Percentiles rank a stretch among this genome's conserved stretches.
These are phyloP conservation scores for Colletotrichum camelliae DNA, from an alignment of 2,329 filamentous ascomycete species.

Conservation along the genomic window DNA sequence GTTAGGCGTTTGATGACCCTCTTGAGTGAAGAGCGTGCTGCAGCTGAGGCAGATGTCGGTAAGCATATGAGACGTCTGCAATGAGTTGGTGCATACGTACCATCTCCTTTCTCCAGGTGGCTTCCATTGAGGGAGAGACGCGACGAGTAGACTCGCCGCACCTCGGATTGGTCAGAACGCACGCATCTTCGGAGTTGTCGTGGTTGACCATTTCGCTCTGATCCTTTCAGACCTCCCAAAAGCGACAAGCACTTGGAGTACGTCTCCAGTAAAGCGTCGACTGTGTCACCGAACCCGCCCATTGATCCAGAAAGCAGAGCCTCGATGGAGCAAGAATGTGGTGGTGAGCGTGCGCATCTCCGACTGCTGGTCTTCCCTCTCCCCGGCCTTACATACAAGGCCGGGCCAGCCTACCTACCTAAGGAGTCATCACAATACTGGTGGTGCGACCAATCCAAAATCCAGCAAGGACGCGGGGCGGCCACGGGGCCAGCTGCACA, in stretches of 20 bases:
- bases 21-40: conserved; percentile 43
- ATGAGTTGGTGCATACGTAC: conserved; percentile 35
- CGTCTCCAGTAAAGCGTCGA: conserved; percentile 50
- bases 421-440: not conserved
- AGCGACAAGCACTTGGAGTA: conserved; percentile 52
- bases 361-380: not conserved
- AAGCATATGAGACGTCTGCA: not conserved
- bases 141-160: conserved; percentile 48
- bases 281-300: conserved; percentile 47
- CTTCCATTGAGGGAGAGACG: conserved; percentile 45
- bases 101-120: conserved; percentile 52
- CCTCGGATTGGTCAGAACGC: conserved; percentile 43
- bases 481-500: not conserved
- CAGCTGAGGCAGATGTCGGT: conserved; percentile 30
- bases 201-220: conserved; percentile 18
- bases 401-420: not conserved
- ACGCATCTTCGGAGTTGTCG: conserved; percentile 39
- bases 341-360: not conserved
- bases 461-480: not conserved
- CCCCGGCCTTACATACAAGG: not conserved
- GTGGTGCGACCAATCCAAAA: not conserved
- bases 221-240: conserved; percentile 38
- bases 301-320: conserved; percentile 22
- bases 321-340: not conserved
- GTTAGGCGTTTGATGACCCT: conserved; percentile 48